phyloP scores from a whole-genome alignment of 441 rosid species.

The Biscutella auriculata region DNA sequence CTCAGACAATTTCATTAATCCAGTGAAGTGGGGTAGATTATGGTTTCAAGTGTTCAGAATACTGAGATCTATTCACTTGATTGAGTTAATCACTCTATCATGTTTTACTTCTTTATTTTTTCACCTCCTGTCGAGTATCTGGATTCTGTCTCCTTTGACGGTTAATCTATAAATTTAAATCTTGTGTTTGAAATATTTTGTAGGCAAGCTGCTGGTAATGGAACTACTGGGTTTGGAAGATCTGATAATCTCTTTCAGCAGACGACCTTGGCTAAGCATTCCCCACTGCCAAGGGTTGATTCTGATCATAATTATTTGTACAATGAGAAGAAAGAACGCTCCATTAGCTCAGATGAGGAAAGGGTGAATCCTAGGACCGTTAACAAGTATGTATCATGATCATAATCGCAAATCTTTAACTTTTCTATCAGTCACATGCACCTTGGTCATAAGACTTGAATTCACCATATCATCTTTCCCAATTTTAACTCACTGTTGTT shows the following conservation, averaged over 20 bases:
- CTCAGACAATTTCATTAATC: neutral
- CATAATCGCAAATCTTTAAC: neutral
- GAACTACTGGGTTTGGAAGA: constrained; percentile 58
- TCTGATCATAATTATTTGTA: constrained; percentile 42
- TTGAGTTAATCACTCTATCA: neutral
- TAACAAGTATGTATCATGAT: constrained; percentile 53
- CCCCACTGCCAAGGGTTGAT: constrained; percentile 44
- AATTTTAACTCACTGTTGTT: neutral
- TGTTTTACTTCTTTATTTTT: constrained; percentile 7
- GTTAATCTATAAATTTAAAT: neutral
- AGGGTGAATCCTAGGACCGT: constrained; percentile 59
- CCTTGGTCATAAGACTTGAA: constrained; percentile 3
- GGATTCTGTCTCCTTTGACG: neutral
- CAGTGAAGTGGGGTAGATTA: constrained; percentile 7
- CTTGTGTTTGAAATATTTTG: constrained; percentile 15
- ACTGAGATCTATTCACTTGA: constrained; percentile 5
- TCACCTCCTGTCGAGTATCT: neutral
- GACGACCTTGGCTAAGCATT: constrained; percentile 45
- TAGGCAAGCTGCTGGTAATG: constrained; percentile 64
- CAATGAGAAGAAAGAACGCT: constrained; percentile 70
- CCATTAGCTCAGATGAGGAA: constrained; percentile 68
- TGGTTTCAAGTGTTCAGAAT: constrained; percentile 8
- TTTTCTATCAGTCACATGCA: neutral
- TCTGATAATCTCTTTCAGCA: constrained; percentile 50
- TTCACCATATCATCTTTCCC: neutral